Evolutionary conservation across 176 grass and related monocot genomes (phyloP), one percentile per base, ranked within the genome.

Genomic region (Carex scoparia): DNA sequence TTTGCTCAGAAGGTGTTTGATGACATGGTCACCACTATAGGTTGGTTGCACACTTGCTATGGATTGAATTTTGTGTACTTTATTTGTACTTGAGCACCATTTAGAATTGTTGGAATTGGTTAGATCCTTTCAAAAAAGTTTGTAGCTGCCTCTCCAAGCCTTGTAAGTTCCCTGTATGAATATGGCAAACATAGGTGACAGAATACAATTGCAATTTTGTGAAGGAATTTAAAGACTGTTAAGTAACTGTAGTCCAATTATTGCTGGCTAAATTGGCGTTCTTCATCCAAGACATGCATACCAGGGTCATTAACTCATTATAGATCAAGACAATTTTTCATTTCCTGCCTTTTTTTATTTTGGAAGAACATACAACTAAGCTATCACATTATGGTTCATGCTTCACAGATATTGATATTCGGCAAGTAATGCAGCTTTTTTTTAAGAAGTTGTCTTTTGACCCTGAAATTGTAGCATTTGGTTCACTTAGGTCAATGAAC

Each of bases 1-100:
- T 69, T 87, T 73, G 95, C 93, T 11, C 85, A 81, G 6, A 89
- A 92, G 85, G 95, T 95, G 85, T 93, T 98, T 60, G 88, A 93
- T 76, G 95, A 95, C 80, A 98, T 98, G 95, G 68, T 89, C 40
- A 23, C 5, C 0, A 37, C 70, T 0, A 49, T 95, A 18, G 91
- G 91, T 73, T 38, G 7, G 54, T 57, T 49, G 33, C 54, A 10
- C 53, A 30, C 30, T 44, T 2, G 2, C 32, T 42, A 70, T 18
- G 33, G 35, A 70, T 70, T 70, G 44, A 69, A 15, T 69, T 38
- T 69, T 12, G 4, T 16, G 1, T 69, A 18, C 66, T 69, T 40
- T 69, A 40, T 69, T 69, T 16, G 3, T 13, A 13, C 66, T 38
- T 40, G 67, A 70, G 37, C 67, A 70, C 13, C 66, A 63, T 9